Conservation (phyloP, 106 monocot genomes). For the Apostasia ramifera region DNA sequence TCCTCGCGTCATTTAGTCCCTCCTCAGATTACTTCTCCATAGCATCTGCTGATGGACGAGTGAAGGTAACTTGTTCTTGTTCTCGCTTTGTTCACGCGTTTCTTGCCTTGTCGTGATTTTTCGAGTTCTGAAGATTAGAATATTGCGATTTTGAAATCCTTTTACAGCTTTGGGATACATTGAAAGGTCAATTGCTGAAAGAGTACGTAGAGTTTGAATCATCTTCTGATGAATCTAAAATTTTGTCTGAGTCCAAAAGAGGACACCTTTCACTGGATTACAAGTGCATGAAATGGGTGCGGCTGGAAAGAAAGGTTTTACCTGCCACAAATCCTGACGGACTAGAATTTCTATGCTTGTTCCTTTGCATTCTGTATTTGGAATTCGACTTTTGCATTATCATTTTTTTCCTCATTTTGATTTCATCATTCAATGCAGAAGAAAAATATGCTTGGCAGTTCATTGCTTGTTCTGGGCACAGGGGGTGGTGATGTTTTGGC, state of each 20-base stretch:
- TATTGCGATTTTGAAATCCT: not conserved
- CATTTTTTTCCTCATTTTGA: not conserved
- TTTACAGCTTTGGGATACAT: slow-evolving; percentile 72
- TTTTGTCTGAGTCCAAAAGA: slow-evolving; percentile 21
- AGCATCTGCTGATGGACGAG: slow-evolving; percentile 59
- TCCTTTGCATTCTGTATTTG: not conserved
- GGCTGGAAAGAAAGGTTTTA: slow-evolving; percentile 57
- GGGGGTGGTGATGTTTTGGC: slow-evolving; percentile 83
- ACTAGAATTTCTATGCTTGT: not conserved
- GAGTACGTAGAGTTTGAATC: slow-evolving; percentile 48
- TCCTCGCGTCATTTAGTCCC: slow-evolving; percentile 82
- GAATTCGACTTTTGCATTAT: not conserved
- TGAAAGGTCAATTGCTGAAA: slow-evolving; percentile 60
- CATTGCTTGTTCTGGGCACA: slow-evolving; percentile 76
- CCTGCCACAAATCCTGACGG: not conserved
- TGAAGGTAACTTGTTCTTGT: slow-evolving; percentile 47
- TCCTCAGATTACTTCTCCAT: slow-evolving; percentile 58
- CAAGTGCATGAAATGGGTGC: slow-evolving; percentile 93
- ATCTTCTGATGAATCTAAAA: slow-evolving; percentile 5
- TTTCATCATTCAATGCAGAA: slow-evolving; percentile 32
- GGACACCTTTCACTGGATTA: slow-evolving; percentile 88
- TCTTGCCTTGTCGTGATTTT: not conserved
- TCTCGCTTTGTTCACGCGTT: not conserved
- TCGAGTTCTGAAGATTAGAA: not conserved
- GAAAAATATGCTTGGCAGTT: slow-evolving; percentile 46